Conservation (phyloP, 1,139 yeast genomes). For the Saccharomyces hybrid region DNA sequence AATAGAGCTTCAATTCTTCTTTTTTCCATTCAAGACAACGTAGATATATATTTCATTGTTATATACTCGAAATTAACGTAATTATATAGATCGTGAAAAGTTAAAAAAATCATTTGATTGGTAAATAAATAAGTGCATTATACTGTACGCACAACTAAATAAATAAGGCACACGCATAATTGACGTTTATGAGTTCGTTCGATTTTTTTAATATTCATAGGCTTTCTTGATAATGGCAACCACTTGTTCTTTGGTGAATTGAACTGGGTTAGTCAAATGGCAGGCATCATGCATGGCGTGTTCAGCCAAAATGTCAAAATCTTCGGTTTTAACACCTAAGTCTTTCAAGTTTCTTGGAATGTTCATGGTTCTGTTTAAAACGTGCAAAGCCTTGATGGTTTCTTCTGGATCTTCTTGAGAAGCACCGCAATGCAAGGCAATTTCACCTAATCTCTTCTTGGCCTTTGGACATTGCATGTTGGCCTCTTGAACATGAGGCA, state of each 20-base stretch:
- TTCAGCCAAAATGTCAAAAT: constrained; percentile 16
- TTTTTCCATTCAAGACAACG: neutral
- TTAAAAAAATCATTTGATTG: neutral
- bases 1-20: neutral
- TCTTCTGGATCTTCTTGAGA: constrained; percentile 11
- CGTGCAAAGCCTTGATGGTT: constrained; percentile 11
- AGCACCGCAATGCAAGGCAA: constrained; percentile 15
- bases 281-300: constrained; percentile 21
- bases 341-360: constrained; percentile 18
- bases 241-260: constrained; percentile 18
- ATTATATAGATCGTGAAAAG: neutral
- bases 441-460: constrained; percentile 13
- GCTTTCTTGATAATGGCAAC: constrained; percentile 15
- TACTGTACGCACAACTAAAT: neutral
- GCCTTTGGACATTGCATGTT: constrained; percentile 10
- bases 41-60: neutral
- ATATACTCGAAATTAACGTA: neutral
- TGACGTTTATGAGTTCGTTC: neutral
- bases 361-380: constrained; percentile 10
- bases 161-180: neutral
- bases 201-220: constrained; percentile 10
- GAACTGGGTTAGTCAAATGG: constrained; percentile 17
- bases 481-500: constrained; percentile 18
- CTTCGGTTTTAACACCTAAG: constrained; percentile 17
- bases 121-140: neutral